Evolutionary conservation across 2,329 filamentous ascomycete species (phyloP).

Genomic region (Botrytis fragariae): DNA sequence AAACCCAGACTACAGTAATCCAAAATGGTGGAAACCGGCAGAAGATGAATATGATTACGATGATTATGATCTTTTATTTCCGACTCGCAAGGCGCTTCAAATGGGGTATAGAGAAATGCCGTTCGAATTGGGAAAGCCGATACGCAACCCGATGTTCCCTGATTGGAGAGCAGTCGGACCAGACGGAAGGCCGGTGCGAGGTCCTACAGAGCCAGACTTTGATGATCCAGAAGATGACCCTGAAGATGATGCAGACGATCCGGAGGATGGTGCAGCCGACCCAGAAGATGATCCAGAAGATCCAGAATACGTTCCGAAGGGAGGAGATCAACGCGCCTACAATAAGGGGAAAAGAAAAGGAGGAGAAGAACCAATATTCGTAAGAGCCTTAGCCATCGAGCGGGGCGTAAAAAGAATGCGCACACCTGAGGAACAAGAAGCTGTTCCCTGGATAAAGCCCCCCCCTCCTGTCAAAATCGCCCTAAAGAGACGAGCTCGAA

Average conservation of each 20-base stretch:
- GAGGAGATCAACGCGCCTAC: background rate
- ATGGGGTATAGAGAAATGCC: background rate
- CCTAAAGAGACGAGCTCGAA: background rate
- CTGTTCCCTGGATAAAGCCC: background rate
- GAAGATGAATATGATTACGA: slow-evolving; percentile 5
- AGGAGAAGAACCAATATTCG: background rate
- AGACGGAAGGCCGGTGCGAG: background rate
- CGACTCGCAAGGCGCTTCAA: background rate
- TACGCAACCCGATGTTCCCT: background rate
- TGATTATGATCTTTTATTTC: background rate
- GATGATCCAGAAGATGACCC: background rate
- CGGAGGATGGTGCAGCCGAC: too few relatives aligned
- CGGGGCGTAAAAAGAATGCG: background rate
- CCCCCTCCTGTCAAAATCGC: too few relatives aligned
- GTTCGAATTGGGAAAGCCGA: background rate
- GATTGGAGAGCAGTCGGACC: background rate
- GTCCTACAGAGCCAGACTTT: background rate
- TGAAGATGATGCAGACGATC: background rate
- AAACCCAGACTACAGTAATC: background rate
- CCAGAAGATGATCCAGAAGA: background rate
- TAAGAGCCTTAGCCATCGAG: background rate
- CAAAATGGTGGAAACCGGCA: background rate
- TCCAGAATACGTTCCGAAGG: background rate
- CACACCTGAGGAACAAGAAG: too few relatives aligned
- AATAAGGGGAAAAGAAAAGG: background rate